Base-by-base conservation (phyloP, 768 basidiomycete species). In the Boletus bicolor region DNA sequence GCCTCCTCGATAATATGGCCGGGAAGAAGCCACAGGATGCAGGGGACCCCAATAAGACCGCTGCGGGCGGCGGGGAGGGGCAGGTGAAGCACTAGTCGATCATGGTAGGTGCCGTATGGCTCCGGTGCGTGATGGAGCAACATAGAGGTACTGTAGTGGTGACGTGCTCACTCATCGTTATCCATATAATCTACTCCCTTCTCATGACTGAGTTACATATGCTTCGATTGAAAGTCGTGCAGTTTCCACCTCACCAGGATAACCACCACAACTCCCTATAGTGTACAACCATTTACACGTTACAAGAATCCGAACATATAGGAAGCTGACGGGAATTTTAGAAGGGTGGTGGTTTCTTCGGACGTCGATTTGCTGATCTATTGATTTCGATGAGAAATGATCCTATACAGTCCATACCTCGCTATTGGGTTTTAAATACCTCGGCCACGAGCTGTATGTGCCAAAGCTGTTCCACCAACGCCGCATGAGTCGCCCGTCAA, bases 1-100 rank as follows among this genome's bases (percentile, higher is more conserved):
- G 69, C 21, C 64, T 66, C 9, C 44, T 70, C 6, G 65, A 71
- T 21, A 58, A 55, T 7, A 41, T 72, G 46, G 42, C 55, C 0
- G 66, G 64, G 9, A 69, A 63, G 56, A 70, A 68, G 53, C 41
- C 60, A 7, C 55, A 59, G 17, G 51, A 48, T 5, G 48, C 34
- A 10, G 55, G 35, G 8, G 45, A 43, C 8, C 6, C 57, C 3
- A 34, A 54, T 2, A 34, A 54, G 48, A 56, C 52, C 37, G 50
- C 42, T 46, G 56, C 55, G n/a, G 53, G 39, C 36, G 51, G 55
- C 41, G 65, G 44, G 30, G 64, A 34, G 21, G 50, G 4, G 34
- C 53, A 64, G 37, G 58, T n/a, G 30, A 54, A 39, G 26, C 28
- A 49, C 7, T 58, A 56, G 56, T 34, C 7, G 28, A 21, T 30